These are phyloP conservation scores for Penicillium palitans DNA, from an alignment of 2,329 filamentous ascomycete genomes.

Conservation along the genomic window DNA sequence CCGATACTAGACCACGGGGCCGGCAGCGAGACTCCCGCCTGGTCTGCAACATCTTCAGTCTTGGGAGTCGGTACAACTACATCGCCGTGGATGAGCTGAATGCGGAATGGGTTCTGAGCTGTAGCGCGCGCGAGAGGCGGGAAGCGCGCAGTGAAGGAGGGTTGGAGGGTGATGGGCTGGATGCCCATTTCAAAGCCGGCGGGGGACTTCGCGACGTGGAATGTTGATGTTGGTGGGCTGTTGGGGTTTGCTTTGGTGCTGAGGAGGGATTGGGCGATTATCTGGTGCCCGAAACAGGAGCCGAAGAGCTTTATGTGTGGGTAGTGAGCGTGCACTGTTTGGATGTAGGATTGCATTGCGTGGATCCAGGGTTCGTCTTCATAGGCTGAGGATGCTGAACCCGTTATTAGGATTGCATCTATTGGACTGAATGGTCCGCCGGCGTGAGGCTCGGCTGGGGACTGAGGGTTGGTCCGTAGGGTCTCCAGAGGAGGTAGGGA, in stretches of 20 bases:
- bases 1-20: slow-evolving; percentile 35
- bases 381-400: slow-evolving; percentile 29
- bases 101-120: slow-evolving; percentile 18
- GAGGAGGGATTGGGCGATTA: slow-evolving; percentile 33
- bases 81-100: slow-evolving; percentile 40
- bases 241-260: background rate
- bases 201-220: slow-evolving; percentile 24
- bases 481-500: slow-evolving; percentile 27
- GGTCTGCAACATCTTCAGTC: background rate
- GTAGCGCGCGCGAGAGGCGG: slow-evolving; percentile 8
- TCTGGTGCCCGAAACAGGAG: slow-evolving; percentile 37
- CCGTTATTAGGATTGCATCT: slow-evolving; percentile 35
- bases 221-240: background rate
- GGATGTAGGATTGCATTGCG: slow-evolving; percentile 25
- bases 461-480: slow-evolving; percentile 20
- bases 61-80: slow-evolving; percentile 25
- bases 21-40: slow-evolving; percentile 16
- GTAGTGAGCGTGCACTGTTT: slow-evolving; percentile 25
- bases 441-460: slow-evolving; percentile 8
- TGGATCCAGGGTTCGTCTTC: slow-evolving; percentile 29
- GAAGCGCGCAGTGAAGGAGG: slow-evolving; percentile 19
- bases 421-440: slow-evolving; percentile 19
- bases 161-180: slow-evolving; percentile 26
- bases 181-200: slow-evolving; percentile 35
- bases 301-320: slow-evolving; percentile 35